Conservation (phyloP, 2,329 filamentous ascomycete species). For the Ascochyta rabiei region DNA sequence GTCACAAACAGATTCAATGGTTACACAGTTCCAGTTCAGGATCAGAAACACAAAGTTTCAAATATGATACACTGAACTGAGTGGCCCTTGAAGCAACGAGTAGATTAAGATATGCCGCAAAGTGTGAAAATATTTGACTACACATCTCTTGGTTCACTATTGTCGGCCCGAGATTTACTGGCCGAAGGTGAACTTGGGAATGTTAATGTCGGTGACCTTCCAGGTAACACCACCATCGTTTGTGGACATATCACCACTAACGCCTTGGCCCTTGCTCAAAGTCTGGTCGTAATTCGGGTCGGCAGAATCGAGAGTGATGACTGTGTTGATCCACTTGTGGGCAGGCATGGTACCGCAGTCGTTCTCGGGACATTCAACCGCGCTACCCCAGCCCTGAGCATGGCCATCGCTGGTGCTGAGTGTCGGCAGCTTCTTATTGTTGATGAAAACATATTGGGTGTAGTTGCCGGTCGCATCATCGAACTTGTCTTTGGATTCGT, state of each 20-base stretch:
- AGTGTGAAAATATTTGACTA: not conserved
- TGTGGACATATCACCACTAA: constrained; percentile 51
- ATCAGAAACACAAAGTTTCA: too few species aligned
- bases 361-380: constrained; percentile 50
- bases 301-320: constrained; percentile 43
- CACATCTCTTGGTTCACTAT: not conserved
- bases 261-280: constrained; percentile 45
- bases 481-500: constrained; percentile 43
- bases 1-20: too few species aligned
- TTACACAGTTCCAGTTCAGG: too few species aligned
- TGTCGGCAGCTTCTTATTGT: constrained; percentile 49
- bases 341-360: constrained; percentile 51
- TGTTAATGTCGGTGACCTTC: constrained; percentile 50
- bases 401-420: constrained; percentile 54
- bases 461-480: constrained; percentile 50
- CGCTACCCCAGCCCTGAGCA: constrained; percentile 53
- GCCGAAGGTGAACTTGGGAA: constrained; percentile 29
- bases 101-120: not conserved
- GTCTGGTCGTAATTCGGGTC: constrained; percentile 52
- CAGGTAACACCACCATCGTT: constrained; percentile 53
- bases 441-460: constrained; percentile 49
- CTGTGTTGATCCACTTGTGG: constrained; percentile 52
- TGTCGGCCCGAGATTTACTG: not conserved
- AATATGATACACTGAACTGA: not conserved
- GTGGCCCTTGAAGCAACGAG: not conserved